Conservation (phyloP, 306 rosid genomes). For the Rosa rugosa region DNA sequence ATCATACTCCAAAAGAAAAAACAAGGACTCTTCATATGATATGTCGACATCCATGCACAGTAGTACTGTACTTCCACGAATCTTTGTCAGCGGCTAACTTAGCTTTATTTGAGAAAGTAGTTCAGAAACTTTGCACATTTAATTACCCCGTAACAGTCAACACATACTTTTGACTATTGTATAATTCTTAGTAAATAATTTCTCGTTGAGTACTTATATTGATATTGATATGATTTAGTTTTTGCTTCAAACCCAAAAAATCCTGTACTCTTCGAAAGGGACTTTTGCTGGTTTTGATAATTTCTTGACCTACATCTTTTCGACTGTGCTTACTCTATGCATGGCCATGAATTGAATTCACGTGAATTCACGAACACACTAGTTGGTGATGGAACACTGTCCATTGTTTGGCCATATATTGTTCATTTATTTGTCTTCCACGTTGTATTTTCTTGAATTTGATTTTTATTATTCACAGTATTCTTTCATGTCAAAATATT, state of each 20-base stretch:
- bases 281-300: background rate
- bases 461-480: background rate
- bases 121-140: background rate
- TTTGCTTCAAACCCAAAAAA: background rate
- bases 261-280: background rate
- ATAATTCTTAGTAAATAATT: background rate
- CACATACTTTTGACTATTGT: background rate
- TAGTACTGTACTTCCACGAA: conserved; percentile 5
- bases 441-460: background rate
- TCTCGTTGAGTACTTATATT: too few relatives aligned
- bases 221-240: background rate
- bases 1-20: background rate
- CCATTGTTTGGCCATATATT: too few relatives aligned
- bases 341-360: background rate
- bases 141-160: background rate
- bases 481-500: background rate
- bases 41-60: background rate
- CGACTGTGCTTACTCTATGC: background rate
- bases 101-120: background rate
- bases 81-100: background rate
- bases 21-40: background rate
- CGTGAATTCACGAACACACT: background rate
- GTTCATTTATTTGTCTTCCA: too few relatives aligned
- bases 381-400: background rate
- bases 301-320: background rate